Base-by-base conservation (phyloP, 495 filamentous ascomycete species). In the Collariella sp. region DNA sequence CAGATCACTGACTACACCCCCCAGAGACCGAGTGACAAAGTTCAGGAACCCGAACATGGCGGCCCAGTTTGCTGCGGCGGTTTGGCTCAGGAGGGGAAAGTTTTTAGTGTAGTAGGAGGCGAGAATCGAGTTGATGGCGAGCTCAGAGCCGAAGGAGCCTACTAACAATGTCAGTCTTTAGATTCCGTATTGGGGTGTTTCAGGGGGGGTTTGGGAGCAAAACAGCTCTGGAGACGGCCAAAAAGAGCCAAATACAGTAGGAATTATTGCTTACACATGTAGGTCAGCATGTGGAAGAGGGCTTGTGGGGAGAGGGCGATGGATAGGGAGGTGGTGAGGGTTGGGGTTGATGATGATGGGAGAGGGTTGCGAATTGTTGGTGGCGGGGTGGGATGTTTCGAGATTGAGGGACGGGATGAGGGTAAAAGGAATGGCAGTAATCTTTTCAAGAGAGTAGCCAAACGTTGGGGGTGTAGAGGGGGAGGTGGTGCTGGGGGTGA, bases 11-110 rank as follows among this genome's bases (percentile, higher is more conserved):
- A 89, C 55, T 11, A 87, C 75, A 1, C 90, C 90, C 40, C 90
- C 90, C 0, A 80, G 61, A 0, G 90, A 90, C 1, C 90, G 80
- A 50, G 79, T 85, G 51, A 85, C 67, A 26, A 91, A 71, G 69
- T 96, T 96, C 31, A 96, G 73, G 47, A 96, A 83, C 11, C 90
- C 90, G 62, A 94, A 96, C 84, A 94, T 93, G 52, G 90, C 87
- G 0, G 88, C 87, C 85, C 86, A 94, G 58, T 80, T 78, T 2
- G 87, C 81, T 6, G 85, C 81, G n/a, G 75, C 68, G 6, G 88
- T 91, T 66, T 91, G 87, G 9, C 79, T 78, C 42, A 95, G 83
- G 15, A 65, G 43, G 1, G 84, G 82, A 73, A 94, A 94, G 66
- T 88, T 86, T 51, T 83, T 75, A 40, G 76, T 61, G 70, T 95